Base-by-base conservation (phyloP, 169 alveolate genomes). In the Condylostoma magnum region DNA sequence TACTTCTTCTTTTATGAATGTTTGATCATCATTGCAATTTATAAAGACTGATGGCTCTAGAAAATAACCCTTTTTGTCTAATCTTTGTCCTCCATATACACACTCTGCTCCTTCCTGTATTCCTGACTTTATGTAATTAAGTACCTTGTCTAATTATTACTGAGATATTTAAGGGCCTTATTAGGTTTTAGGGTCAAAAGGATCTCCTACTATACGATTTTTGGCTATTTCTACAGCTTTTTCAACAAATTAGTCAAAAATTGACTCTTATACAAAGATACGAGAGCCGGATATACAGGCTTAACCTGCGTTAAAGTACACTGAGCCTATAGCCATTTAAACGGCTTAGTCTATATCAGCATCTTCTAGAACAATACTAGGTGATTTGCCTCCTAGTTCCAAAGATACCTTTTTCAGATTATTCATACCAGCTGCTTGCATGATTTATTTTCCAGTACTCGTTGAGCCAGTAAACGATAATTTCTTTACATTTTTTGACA, bases 371-470 rank as follows among this genome's bases (percentile, higher is more conserved):
- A 90, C 66, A 28, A 90, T 71, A 54, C 77, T 85, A 5, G 96
- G 93, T 48, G 84, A 79, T 71, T 90, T 90, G 34, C 96, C 96
- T 54, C 96, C 96, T 66, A 90, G 80, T 79, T 90, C 96, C n/a
- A 87, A 83, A 69, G 90, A 76, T 6, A 76, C 38, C 15, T 80
- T 80, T 48, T 89, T 90, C 25, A 90, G 60, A 54, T 80, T 78
- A 33, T 76, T 53, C 1, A 66, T 71, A 28, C 83, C 77, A 54
- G 81, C 28, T 20, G 46, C 55, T 63, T 68, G 54, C 69, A 83
- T 51, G 33, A 85, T 77, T 20, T 50, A 34, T 53, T 70, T 68
- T 22, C 96, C 96, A 2, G 81, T 83, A 33, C 51, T 77, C 18
- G 90, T 77, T 8, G 92, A 83, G 27, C 96, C 96, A 50, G 96